Percentiles rank a stretch among this genome's conserved stretches.
phyloP scores from a whole-genome alignment of 768 basidiomycete species.

The Xerocomellus dryophilus region DNA sequence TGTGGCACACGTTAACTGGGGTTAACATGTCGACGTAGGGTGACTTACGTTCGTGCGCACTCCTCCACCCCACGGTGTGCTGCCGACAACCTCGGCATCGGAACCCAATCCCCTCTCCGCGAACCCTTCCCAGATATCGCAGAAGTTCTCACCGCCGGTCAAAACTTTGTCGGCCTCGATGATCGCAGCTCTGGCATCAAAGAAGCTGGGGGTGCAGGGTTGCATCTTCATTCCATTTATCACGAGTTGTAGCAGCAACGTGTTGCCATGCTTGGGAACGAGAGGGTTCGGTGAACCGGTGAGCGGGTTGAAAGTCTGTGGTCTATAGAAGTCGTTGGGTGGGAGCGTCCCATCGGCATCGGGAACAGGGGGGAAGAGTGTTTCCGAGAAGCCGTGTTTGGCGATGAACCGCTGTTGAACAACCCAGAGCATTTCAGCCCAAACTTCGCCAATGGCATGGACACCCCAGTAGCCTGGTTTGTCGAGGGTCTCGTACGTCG shows the following conservation, averaged over 20 bases:
- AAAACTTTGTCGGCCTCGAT: slow-evolving; percentile 86
- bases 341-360: slow-evolving; percentile 61
- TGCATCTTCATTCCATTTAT: slow-evolving; percentile 94
- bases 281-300: slow-evolving; percentile 41
- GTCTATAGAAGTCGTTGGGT: slow-evolving; percentile 66
- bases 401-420: slow-evolving; percentile 68
- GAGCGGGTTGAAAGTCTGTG: slow-evolving; percentile 30
- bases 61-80: slow-evolving; percentile 93
- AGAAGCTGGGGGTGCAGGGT: slow-evolving; percentile 86
- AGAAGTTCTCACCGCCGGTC: slow-evolving; percentile 92
- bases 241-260: slow-evolving; percentile 79
- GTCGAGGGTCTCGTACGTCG: slow-evolving; percentile 92
- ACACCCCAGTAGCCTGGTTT: slow-evolving; percentile 93
- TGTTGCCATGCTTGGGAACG: slow-evolving; percentile 90
- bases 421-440: slow-evolving; percentile 90
- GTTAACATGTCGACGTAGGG: background rate
- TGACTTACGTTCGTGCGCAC: slow-evolving; percentile 59
- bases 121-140: slow-evolving; percentile 84
- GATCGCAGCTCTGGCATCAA: slow-evolving; percentile 86
- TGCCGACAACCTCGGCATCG: slow-evolving; percentile 69
- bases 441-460: slow-evolving; percentile 90
- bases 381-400: slow-evolving; percentile 77
- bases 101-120: slow-evolving; percentile 75
- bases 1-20: background rate
- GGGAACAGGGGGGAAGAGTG: slow-evolving; percentile 78